These are phyloP conservation scores for Camellia japonica DNA, from an alignment of 148 eudicot genomes.

Conservation along the genomic window DNA sequence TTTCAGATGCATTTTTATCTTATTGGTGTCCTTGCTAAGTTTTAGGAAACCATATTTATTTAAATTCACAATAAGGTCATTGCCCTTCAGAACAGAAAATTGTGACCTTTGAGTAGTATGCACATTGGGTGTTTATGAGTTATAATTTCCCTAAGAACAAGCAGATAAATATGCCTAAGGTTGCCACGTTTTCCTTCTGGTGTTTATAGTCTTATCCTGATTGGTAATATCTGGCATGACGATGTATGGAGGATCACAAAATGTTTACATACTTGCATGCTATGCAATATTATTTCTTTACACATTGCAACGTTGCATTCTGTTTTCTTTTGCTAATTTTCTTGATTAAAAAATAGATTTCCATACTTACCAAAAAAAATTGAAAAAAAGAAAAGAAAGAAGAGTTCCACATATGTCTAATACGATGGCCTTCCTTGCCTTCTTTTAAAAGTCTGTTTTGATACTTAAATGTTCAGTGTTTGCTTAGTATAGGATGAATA, in stretches of 20 bases:
- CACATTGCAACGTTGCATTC: neutral
- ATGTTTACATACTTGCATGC: neutral
- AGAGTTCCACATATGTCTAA: neutral
- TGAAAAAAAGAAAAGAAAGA: no score
- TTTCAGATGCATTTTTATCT: no score
- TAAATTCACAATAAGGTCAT: no score
- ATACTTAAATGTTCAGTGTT: neutral
- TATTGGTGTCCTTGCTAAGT: no score
- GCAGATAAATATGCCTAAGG: neutral
- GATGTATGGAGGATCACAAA: neutral
- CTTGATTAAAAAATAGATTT: neutral
- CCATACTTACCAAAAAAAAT: no score
- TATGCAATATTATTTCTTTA: neutral
- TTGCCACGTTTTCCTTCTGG: neutral
- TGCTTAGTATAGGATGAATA: neutral
- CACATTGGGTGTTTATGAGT: neutral
- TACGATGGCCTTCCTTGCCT: neutral
- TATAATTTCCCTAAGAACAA: constrained; percentile 1
- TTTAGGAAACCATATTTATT: no score
- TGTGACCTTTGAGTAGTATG: no score
- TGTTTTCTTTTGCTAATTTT: neutral
- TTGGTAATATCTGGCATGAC: neutral
- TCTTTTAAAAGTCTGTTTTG: neutral
- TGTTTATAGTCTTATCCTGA: neutral
- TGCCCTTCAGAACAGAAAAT: no score